Base-by-base conservation (phyloP, 805 yeast genomes). In the Torulaspora maleeae region DNA sequence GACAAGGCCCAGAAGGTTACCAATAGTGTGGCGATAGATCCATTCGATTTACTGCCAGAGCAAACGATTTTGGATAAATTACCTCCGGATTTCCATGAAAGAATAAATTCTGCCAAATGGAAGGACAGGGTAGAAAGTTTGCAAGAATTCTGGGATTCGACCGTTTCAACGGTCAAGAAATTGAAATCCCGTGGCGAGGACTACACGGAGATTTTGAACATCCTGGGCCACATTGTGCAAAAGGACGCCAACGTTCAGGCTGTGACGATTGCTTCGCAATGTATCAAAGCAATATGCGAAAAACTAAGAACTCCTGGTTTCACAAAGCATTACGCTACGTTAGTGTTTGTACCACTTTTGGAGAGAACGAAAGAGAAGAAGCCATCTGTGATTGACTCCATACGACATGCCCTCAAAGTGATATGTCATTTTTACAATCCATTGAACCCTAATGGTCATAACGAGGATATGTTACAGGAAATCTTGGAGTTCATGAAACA, bases 291-390 rank as follows among this genome's bases (percentile, higher is more conserved):
- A 25, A 61, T 91, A 27, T 85, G 87, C 1, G 73, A 73, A 25
- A 95, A 95, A 1, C 69, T 93, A 38, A 72, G 81, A 44, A 53
- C 62, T 1, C 70, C 68, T 4, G 52, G 51, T 10, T 87, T 86
- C 58, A 73, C 69, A 17, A 75, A 70, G 49, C 83, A 84, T 61
- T 75, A 55, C 40, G 54, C 51, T 12, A 47, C 70, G 0, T 55
- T 73, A 1, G 74, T 86, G 1, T 68, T 87, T 20, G 64, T 68
- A 2, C 82, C 93, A 0, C 64, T 86, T 46, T 65, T 93, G 35
- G 96, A 88, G 53, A 75, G 97, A 55, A 78, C 86, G 11, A 90
- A 88, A 59, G 99, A 93, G 62, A 89, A 86, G 70, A 91, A 91
- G 58, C 82, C 77, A 20, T 70, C 82, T 3, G 93, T 88, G 0